Base-by-base conservation (phyloP, 495 filamentous ascomycete species). In the Penicillium chermesinum region DNA sequence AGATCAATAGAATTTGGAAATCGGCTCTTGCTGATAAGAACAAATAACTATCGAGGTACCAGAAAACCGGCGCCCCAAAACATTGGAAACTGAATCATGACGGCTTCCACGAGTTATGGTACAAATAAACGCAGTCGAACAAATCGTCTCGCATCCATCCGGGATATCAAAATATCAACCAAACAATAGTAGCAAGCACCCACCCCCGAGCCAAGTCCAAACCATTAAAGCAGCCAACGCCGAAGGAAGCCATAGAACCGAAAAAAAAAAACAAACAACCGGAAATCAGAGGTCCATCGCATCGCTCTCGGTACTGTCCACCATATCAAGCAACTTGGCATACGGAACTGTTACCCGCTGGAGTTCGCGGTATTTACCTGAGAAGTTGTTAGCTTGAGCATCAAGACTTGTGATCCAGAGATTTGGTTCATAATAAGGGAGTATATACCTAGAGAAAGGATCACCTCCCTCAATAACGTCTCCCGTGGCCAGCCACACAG, bases 281-380 rank as follows among this genome's bases (percentile, higher is more conserved):
- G 35, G 52, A 48, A 36, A 41, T 62, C 57, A 63, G 70, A 75
- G 57, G 69, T 72, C 78, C 65, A 82, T 77, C 0, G 77, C 80
- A 57, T 86, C 76, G 16, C 73, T 61, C 18, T 69, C 62, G 33
- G 67, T 62, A 16, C 59, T 65, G 20, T 77, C 74, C 13, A 80
- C 71, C 40, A 85, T 69, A 14, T 80, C 87, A 9, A 94, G 61
- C 14, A 91, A 66, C 39, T 85, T 80, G 15, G 88, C 88, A 56
- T 93, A 95, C 51, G 90, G 89, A n/a, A 94, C 86, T 22, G 88
- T 95, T 32, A 94, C 80, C 6, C 91, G 76, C 62, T 96, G 91
- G 20, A 96, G 75, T 57, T 96, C 91, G 18, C 91, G 85, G 62
- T 88, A 87, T 81, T 96, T 96, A 45, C 91, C 91, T 95, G 48